A percentile compares a stretch with the other conserved stretches of the same genome.
These are phyloP conservation scores for Neofusicoccum kwambonambiense DNA, from an alignment of 2,329 filamentous ascomycete genomes.

Conservation along the genomic window DNA sequence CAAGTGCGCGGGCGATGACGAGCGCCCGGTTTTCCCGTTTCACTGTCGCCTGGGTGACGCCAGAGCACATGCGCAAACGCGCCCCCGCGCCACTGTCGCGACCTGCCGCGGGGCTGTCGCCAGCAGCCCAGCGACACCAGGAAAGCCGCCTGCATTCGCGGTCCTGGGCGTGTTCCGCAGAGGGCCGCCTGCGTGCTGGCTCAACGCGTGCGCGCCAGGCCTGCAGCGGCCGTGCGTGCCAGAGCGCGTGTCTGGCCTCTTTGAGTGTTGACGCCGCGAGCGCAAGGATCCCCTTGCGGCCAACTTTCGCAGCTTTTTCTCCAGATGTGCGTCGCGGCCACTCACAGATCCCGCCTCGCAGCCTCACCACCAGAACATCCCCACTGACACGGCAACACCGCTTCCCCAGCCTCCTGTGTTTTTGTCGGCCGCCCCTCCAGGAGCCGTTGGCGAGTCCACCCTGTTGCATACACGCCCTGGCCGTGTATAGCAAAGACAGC, in stretches of 20 bases:
- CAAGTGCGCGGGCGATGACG: neutral
- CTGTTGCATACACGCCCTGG: neutral
- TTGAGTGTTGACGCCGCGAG: neutral
- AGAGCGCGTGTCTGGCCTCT: neutral
- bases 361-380: neutral
- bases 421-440: neutral
- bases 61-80: neutral
- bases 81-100: neutral
- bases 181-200: neutral
- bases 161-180: neutral
- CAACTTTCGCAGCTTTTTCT: neutral
- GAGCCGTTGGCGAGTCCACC: neutral
- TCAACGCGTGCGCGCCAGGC: neutral
- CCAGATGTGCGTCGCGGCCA: neutral
- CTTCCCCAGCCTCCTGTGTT: neutral
- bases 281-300: neutral
- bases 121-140: neutral
- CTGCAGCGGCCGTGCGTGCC: slow-evolving; percentile 3
- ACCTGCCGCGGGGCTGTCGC: neutral
- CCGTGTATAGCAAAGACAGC: neutral
- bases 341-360: neutral
- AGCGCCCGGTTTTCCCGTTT: slow-evolving; percentile 7
- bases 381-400: neutral
- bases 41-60: slow-evolving; percentile 1
- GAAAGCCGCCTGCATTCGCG: neutral